These are phyloP conservation scores for Cardamine occulta DNA, from an alignment of 345 rosid species.

Conservation along the genomic window DNA sequence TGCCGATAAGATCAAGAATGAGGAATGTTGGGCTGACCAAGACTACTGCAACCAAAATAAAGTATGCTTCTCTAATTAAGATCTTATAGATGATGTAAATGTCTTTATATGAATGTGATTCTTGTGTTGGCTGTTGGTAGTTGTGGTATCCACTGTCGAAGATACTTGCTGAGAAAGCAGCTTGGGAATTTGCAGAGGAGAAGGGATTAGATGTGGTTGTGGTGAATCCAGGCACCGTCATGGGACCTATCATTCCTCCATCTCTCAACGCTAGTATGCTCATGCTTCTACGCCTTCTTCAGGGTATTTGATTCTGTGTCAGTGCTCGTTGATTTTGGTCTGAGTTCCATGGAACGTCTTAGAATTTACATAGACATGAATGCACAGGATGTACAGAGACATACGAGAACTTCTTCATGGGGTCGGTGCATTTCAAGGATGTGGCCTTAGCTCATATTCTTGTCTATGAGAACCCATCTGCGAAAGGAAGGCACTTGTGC, in stretches of 20 bases:
- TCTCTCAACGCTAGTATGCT: constrained; percentile 82
- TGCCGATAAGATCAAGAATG: constrained; percentile 63
- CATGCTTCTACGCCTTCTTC: constrained; percentile 70
- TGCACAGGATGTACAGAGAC: constrained; percentile 82
- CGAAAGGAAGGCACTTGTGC: constrained; percentile 84
- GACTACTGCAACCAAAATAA: constrained; percentile 73
- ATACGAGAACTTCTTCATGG: constrained; percentile 76
- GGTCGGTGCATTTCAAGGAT: constrained; percentile 89
- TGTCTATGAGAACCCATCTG: constrained; percentile 80
- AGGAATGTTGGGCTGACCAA: constrained; percentile 84
- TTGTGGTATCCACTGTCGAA: constrained; percentile 90
- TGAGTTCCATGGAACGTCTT: not conserved
- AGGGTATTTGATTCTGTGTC: constrained; percentile 49
- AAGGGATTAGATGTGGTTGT: constrained; percentile 83
- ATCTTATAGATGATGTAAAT: not conserved
- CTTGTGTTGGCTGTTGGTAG: constrained; percentile 44
- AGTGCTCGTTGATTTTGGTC: not conserved
- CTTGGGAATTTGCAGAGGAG: constrained; percentile 83
- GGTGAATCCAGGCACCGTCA: constrained; percentile 91
- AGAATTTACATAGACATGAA: not conserved
- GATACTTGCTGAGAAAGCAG: constrained; percentile 88
- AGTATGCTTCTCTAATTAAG: constrained; percentile 47
- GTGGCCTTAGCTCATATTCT: constrained; percentile 85
- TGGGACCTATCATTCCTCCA: constrained; percentile 86
- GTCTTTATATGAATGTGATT: constrained; percentile 1